Evolutionary conservation across 805 yeast genomes (phyloP).

Genomic region (Ogataea chonburiensis): DNA sequence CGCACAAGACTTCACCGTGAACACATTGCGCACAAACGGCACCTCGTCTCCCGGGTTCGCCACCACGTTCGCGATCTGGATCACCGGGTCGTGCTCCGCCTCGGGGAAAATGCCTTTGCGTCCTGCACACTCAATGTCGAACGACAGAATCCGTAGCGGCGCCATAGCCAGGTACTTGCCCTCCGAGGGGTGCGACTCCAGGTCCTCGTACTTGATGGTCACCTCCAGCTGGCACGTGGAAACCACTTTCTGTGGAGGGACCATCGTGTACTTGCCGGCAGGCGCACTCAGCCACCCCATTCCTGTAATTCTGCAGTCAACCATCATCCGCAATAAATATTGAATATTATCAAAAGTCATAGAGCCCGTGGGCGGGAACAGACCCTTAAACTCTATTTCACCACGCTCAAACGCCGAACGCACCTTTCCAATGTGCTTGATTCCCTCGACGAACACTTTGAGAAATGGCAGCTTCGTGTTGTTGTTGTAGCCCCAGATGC

Average conservation of each 20-base stretch:
- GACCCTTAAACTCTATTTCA: constrained; percentile 60
- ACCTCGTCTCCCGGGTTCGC: constrained; percentile 76
- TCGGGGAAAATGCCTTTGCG: constrained; percentile 97
- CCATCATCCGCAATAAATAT: constrained; percentile 81
- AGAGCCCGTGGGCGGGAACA: constrained; percentile 57
- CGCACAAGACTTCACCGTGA: constrained; percentile 87
- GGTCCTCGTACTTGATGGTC: constrained; percentile 59
- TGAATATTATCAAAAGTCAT: constrained; percentile 90
- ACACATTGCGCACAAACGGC: constrained; percentile 93
- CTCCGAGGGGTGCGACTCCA: constrained; percentile 81
- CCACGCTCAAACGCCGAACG: constrained; percentile 86
- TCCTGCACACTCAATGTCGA: constrained; percentile 98
- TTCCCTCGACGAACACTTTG: constrained; percentile 65
- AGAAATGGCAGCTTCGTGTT: constrained; percentile 76
- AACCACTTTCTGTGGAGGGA: constrained; percentile 38
- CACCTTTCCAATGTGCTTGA: constrained; percentile 62
- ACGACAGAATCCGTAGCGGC: constrained; percentile 87
- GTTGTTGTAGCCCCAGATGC: constrained; percentile 92
- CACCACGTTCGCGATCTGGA: constrained; percentile 95
- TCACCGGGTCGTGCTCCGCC: constrained; percentile 88
- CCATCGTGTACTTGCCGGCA: constrained; percentile 57
- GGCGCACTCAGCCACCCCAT: constrained; percentile 98
- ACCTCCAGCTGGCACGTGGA: constrained; percentile 90
- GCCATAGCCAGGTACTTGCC: constrained; percentile 94
- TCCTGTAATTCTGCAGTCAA: constrained; percentile 89